phyloP scores from a whole-genome alignment of 169 alveolate genomes.

The Cryptosporidium ryanae region DNA sequence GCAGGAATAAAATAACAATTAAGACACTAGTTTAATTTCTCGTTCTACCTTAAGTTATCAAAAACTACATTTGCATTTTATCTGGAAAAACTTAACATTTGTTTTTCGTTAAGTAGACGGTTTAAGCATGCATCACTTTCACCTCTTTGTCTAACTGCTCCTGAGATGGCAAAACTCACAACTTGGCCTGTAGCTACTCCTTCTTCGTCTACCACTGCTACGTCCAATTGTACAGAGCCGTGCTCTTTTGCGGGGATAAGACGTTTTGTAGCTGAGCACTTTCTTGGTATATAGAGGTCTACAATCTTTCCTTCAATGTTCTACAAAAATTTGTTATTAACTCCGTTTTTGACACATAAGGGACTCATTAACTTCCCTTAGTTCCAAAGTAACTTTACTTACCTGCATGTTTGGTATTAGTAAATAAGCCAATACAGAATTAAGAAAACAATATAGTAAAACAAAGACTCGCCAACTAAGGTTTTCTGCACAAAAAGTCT shows the following conservation, averaged over 20 bases:
- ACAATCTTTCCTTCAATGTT: constrained; percentile 92
- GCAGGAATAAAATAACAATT: neutral
- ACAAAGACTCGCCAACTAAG: neutral
- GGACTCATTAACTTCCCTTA: neutral
- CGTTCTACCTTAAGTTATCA: neutral
- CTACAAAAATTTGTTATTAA: constrained; percentile 40
- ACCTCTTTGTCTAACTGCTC: constrained; percentile 92
- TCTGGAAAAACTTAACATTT: constrained; percentile 85
- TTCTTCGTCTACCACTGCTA: constrained; percentile 91
- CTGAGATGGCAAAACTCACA: constrained; percentile 90
- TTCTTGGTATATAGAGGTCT: constrained; percentile 94
- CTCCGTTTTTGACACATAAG: neutral
- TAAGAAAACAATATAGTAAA: neutral
- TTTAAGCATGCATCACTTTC: constrained; percentile 93
- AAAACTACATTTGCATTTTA: constrained; percentile 29
- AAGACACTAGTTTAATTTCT: neutral
- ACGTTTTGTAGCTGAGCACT: constrained; percentile 94
- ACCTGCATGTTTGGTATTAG: constrained; percentile 22
- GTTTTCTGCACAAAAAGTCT: neutral
- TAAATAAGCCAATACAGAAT: neutral
- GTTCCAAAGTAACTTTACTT: neutral
- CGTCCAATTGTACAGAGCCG: constrained; percentile 93
- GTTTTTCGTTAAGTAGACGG: constrained; percentile 90
- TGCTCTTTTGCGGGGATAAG: constrained; percentile 92
- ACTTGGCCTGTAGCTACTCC: constrained; percentile 88